Percentiles rank a stretch among this genome's conserved stretches.
phyloP scores from a whole-genome alignment of 768 basidiomycete genomes.

The Pulveroboletus sp. region DNA sequence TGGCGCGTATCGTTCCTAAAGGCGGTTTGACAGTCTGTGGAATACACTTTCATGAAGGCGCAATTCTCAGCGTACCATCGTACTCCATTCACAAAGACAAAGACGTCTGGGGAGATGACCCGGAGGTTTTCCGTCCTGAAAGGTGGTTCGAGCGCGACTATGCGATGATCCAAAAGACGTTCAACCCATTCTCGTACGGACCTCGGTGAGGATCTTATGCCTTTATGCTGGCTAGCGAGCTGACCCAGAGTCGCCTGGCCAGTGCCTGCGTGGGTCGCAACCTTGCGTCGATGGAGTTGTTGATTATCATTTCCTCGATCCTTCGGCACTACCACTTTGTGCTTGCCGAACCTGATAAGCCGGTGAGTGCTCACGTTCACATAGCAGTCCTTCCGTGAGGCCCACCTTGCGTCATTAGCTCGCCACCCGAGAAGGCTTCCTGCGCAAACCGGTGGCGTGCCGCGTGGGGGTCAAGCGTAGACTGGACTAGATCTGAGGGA shows the following conservation, averaged over 20 bases:
- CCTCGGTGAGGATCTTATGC: conserved; percentile 47
- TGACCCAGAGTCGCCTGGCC: conserved; percentile 1
- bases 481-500: conserved; percentile 25
- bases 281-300: conserved; percentile 72
- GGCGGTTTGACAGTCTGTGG: conserved; percentile 58
- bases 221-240: background rate
- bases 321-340: conserved; percentile 73
- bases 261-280: conserved; percentile 86
- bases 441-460: conserved; percentile 77
- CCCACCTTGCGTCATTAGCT: conserved; percentile 39
- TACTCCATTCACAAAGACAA: conserved; percentile 78
- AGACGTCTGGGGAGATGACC: conserved; percentile 73
- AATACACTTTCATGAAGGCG: conserved; percentile 66
- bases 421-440: conserved; percentile 77
- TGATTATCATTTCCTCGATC: conserved; percentile 78
- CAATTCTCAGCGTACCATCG: conserved; percentile 74
- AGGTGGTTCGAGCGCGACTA: conserved; percentile 76
- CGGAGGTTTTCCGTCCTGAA: conserved; percentile 72
- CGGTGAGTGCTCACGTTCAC: conserved; percentile 37
- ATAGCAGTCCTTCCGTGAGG: conserved; percentile 2
- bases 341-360: conserved; percentile 52
- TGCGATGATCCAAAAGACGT: conserved; percentile 58
- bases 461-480: conserved; percentile 68
- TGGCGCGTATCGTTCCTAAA: conserved; percentile 73
- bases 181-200: conserved; percentile 84